Percentiles rank a stretch among this genome's conserved stretches.
Evolutionary conservation across 352 stramenopile species (phyloP).

Genomic region (Phytopythium delawarense): DNA sequence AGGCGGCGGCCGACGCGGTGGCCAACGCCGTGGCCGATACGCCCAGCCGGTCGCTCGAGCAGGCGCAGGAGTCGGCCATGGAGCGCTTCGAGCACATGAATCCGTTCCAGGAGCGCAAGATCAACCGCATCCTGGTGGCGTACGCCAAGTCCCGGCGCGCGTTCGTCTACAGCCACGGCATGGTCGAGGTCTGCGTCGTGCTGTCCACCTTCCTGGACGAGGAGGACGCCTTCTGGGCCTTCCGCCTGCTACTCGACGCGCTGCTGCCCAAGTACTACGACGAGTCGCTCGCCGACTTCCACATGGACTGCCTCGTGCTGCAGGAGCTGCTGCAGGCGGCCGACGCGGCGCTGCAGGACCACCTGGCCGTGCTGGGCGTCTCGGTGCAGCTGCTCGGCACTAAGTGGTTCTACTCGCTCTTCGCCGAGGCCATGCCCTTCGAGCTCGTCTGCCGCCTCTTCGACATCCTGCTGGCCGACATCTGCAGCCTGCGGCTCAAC

Average conservation of each 20-base stretch:
- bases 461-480: constrained; percentile 71
- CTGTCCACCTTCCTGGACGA: constrained; percentile 73
- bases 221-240: constrained; percentile 77
- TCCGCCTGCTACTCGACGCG: constrained; percentile 64
- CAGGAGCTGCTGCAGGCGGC: constrained; percentile 61
- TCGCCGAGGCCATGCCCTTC: constrained; percentile 79
- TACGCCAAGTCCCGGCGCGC: constrained; percentile 71
- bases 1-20: constrained; percentile 5
- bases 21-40: constrained; percentile 11
- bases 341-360: constrained; percentile 47
- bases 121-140: constrained; percentile 69
- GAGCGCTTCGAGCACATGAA: constrained; percentile 76
- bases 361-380: constrained; percentile 53
- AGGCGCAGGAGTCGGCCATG: constrained; percentile 76
- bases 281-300: constrained; percentile 74
- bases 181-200: constrained; percentile 78
- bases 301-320: constrained; percentile 76
- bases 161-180: constrained; percentile 74
- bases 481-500: constrained; percentile 46
- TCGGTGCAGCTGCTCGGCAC: constrained; percentile 76
- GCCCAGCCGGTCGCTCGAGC: constrained; percentile 40
- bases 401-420: constrained; percentile 87
- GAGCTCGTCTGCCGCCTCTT: constrained; percentile 74
- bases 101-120: constrained; percentile 81
- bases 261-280: constrained; percentile 81